phyloP scores from a whole-genome alignment of 768 basidiomycete species.

The Podaxis sp. region DNA sequence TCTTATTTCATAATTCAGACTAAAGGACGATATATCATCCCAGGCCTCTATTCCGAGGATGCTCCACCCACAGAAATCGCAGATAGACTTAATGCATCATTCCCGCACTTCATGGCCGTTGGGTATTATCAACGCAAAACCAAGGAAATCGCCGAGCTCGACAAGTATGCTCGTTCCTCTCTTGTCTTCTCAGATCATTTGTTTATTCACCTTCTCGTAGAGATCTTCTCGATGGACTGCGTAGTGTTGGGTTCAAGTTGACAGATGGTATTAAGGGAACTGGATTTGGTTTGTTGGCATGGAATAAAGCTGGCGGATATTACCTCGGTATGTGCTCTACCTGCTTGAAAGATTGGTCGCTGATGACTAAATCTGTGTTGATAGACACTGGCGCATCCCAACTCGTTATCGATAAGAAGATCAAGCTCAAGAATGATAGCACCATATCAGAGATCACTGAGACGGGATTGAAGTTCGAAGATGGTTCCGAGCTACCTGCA shows the following conservation, averaged over 20 bases:
- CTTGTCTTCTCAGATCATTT: neutral
- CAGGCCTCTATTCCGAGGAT: slow-evolving; percentile 44
- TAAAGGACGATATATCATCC: neutral
- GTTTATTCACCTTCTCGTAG: slow-evolving; percentile 17
- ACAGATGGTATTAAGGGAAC: slow-evolving; percentile 41
- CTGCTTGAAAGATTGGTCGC: neutral
- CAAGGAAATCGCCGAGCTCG: slow-evolving; percentile 29
- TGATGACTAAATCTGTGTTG: neutral
- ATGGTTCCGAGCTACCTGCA: slow-evolving; percentile 45
- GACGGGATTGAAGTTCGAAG: slow-evolving; percentile 45
- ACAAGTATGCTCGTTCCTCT: slow-evolving; percentile 29
- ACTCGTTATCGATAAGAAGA: slow-evolving; percentile 64
- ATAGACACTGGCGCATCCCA: slow-evolving; percentile 60
- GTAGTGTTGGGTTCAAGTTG: slow-evolving; percentile 44
- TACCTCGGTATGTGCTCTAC: slow-evolving; percentile 31
- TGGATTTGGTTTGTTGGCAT: slow-evolving; percentile 32
- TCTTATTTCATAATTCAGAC: too few species aligned
- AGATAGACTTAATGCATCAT: slow-evolving; percentile 50
- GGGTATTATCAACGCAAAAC: slow-evolving; percentile 23
- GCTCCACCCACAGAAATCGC: slow-evolving; percentile 48
- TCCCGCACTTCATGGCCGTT: slow-evolving; percentile 35
- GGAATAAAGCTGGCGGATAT: slow-evolving; percentile 36
- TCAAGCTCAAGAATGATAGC: slow-evolving; percentile 68
- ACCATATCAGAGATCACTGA: slow-evolving; percentile 45
- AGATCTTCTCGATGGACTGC: slow-evolving; percentile 38